Percentiles rank a stretch among this genome's conserved stretches.
Conservation (phyloP, 176 grass and related monocot species). For the Carex myosuroides region DNA sequence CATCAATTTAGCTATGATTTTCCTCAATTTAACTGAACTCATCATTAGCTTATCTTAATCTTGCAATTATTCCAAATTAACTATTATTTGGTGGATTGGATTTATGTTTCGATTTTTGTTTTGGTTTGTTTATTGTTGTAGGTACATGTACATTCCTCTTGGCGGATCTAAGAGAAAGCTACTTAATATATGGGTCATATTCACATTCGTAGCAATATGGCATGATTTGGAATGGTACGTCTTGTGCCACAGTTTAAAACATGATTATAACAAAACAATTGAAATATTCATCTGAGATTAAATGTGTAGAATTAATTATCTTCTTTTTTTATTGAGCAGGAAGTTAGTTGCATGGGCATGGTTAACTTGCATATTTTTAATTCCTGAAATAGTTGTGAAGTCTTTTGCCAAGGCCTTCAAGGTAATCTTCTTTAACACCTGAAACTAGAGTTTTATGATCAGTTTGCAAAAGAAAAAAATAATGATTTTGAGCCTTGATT, state of each 20-base stretch:
- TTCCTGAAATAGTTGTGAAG: slow-evolving; percentile 83
- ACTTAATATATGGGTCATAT: slow-evolving; percentile 94
- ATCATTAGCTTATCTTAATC: not conserved
- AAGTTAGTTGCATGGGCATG: slow-evolving; percentile 94
- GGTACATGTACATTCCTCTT: slow-evolving; percentile 95
- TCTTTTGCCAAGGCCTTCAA: slow-evolving; percentile 51
- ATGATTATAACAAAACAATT: not conserved
- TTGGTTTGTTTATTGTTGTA: slow-evolving; percentile 27
- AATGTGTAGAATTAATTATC: not conserved
- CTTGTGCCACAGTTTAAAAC: not conserved
- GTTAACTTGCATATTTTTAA: slow-evolving; percentile 93
- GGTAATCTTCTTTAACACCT: slow-evolving; percentile 28
- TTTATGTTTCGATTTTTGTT: slow-evolving; percentile 12
- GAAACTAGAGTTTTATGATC: not conserved
- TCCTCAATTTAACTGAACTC: not conserved
- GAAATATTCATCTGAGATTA: not conserved
- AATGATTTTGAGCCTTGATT: not conserved
- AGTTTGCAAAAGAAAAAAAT: not conserved
- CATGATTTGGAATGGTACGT: slow-evolving; percentile 91
- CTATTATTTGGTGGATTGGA: not conserved
- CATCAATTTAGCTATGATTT: not conserved
- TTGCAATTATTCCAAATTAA: not conserved
- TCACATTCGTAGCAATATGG: slow-evolving; percentile 94
- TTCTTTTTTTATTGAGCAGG: slow-evolving; percentile 38
- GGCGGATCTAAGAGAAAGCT: slow-evolving; percentile 80